Percentiles rank a stretch among this genome's conserved stretches.
Evolutionary conservation across 2,329 filamentous ascomycete species (phyloP).

Genomic region (Claviceps monticola): DNA sequence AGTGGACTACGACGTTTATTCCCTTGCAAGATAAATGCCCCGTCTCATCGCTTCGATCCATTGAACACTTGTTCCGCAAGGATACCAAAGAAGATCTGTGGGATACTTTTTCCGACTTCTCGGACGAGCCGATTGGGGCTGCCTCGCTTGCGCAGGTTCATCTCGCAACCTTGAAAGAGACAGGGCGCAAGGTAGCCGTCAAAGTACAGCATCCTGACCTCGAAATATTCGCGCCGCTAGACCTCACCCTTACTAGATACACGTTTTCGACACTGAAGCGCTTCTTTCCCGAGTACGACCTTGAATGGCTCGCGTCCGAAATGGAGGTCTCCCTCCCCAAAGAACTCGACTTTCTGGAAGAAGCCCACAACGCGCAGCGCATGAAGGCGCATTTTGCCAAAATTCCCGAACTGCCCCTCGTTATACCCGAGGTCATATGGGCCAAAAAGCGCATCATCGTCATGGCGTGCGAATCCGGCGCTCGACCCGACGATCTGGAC

Average conservation of each 20-base stretch:
- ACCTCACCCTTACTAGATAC: slow-evolving; percentile 73
- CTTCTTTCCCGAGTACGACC: slow-evolving; percentile 94
- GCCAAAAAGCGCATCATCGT: slow-evolving; percentile 79
- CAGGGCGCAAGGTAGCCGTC: slow-evolving; percentile 77
- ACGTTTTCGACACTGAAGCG: slow-evolving; percentile 81
- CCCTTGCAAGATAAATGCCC: slow-evolving; percentile 93
- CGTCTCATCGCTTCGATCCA: slow-evolving; percentile 75
- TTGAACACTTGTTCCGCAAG: slow-evolving; percentile 69
- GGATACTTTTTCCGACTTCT: slow-evolving; percentile 80
- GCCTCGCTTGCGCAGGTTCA: slow-evolving; percentile 94
- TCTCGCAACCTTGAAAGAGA: slow-evolving; percentile 67
- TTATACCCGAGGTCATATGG: slow-evolving; percentile 85
- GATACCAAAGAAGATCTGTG: slow-evolving; percentile 71
- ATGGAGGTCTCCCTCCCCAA: slow-evolving; percentile 85
- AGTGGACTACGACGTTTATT: slow-evolving; percentile 94
- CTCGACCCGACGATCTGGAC: slow-evolving; percentile 74
- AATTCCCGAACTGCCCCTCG: slow-evolving; percentile 60
- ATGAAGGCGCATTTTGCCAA: slow-evolving; percentile 70
- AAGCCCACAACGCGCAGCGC: slow-evolving; percentile 70
- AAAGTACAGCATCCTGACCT: slow-evolving; percentile 90
- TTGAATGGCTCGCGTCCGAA: slow-evolving; percentile 89
- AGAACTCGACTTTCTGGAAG: slow-evolving; percentile 78
- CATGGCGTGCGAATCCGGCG: slow-evolving; percentile 85
- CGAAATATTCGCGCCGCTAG: slow-evolving; percentile 79
- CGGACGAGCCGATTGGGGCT: slow-evolving; percentile 68